These are phyloP conservation scores for Aspergillus candidus DNA, from an alignment of 2,329 filamentous ascomycete genomes.

Conservation along the genomic window DNA sequence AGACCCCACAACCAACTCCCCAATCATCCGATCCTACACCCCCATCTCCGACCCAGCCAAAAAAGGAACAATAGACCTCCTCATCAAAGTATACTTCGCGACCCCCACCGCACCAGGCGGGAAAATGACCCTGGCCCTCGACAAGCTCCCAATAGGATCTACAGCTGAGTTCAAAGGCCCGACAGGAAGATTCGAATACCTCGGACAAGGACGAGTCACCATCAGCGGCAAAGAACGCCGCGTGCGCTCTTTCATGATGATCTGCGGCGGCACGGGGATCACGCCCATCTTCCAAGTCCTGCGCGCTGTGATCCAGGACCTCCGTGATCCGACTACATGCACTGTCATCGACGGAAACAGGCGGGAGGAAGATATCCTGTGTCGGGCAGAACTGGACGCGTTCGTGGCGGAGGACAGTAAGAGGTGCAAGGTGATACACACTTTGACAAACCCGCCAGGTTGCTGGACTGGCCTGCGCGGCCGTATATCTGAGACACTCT, in stretches of 20 bases:
- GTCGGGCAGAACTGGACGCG: conserved; percentile 62
- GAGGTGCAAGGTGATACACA: conserved; percentile 61
- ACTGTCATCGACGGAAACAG: conserved; percentile 74
- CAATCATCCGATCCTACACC: conserved; percentile 81
- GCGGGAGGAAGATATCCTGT: conserved; percentile 73
- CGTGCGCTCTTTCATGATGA: conserved; percentile 71
- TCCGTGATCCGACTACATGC: conserved; percentile 59
- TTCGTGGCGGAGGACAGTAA: conserved; percentile 48
- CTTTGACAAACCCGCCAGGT: conserved; percentile 58
- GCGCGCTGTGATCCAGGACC: conserved; percentile 63
- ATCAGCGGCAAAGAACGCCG: conserved; percentile 53
- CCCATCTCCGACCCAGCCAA: conserved; percentile 63
- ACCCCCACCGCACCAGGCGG: conserved; percentile 56
- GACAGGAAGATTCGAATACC: conserved; percentile 77
- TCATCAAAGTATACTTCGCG: conserved; percentile 77
- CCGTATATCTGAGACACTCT: conserved; percentile 57
- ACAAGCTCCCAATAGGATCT: conserved; percentile 65
- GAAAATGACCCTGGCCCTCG: conserved; percentile 75
- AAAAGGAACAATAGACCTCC: conserved; percentile 62
- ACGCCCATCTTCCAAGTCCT: conserved; percentile 88
- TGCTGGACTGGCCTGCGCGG: conserved; percentile 65
- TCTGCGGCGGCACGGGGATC: conserved; percentile 82
- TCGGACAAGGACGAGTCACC: conserved; percentile 58
- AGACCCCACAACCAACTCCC: conserved; percentile 61
- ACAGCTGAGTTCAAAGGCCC: conserved; percentile 82